phyloP scores from a whole-genome alignment of 441 rosid genomes.

The Euphorbia celastroides region DNA sequence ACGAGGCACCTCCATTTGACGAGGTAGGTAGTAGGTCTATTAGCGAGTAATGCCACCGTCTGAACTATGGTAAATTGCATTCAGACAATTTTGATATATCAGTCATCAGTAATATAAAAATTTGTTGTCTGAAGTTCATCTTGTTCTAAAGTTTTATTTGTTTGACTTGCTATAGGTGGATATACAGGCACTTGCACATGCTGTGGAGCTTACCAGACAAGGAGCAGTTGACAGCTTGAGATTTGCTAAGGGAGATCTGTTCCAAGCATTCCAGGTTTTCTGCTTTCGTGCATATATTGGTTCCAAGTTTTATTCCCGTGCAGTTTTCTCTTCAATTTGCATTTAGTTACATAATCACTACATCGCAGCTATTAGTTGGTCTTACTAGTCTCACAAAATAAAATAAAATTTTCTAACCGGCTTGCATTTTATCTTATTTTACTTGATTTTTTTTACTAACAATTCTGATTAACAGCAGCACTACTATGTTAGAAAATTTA shows the following conservation, averaged over 20 bases:
- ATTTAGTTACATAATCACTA: neutral
- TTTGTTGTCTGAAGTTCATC: neutral
- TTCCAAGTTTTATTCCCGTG: neutral
- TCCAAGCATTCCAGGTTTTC: conserved; percentile 81
- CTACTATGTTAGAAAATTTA: neutral
- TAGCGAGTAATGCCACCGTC: conserved; percentile 4
- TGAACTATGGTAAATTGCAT: conserved; percentile 1
- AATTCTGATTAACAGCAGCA: neutral
- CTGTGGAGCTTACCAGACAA: conserved; percentile 90
- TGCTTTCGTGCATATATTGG: neutral
- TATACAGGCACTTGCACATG: conserved; percentile 96
- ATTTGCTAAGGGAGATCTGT: conserved; percentile 86
- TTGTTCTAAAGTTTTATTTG: neutral
- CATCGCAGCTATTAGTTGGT: neutral
- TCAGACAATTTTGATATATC: neutral
- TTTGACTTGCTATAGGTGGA: conserved; percentile 52
- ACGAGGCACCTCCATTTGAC: conserved; percentile 81
- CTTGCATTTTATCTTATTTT: neutral
- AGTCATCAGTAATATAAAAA: neutral
- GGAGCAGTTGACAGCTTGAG: conserved; percentile 95
- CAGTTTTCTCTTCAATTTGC: neutral
- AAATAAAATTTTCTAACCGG: neutral
- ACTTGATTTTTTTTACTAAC: neutral
- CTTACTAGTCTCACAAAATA: no score
- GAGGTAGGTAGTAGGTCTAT: conserved; percentile 44